phyloP scores from a whole-genome alignment of 352 stramenopile species.

The Pythium utonaiense region DNA sequence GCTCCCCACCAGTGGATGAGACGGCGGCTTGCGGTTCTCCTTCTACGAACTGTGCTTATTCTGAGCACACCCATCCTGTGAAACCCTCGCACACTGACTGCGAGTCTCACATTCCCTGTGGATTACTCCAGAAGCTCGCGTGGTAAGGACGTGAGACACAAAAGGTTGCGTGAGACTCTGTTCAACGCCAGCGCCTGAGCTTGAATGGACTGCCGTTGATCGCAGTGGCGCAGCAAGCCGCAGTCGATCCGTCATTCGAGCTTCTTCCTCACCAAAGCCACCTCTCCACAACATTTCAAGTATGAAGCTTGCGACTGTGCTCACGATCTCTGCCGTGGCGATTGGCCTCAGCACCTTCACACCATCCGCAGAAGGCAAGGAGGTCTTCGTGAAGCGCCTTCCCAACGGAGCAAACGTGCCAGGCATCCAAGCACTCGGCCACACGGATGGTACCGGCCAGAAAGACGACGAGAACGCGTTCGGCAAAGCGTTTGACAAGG shows the following conservation, averaged over 20 bases:
- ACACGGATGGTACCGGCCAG: slow-evolving; percentile 9
- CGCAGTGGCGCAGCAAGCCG: too few species aligned
- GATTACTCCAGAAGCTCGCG: too few species aligned
- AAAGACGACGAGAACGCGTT: slow-evolving; percentile 26
- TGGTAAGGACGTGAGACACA: too few species aligned
- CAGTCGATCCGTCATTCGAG: too few species aligned
- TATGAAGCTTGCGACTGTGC: background rate
- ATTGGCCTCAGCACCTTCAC: background rate
- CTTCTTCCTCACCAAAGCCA: too few species aligned
- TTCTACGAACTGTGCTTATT: background rate
- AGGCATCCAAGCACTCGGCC: slow-evolving; percentile 22
- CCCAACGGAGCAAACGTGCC: slow-evolving; percentile 28
- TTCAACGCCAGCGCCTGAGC: background rate
- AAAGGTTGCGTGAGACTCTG: background rate
- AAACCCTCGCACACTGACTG: background rate
- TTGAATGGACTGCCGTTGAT: too few species aligned
- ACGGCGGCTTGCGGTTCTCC: too few species aligned
- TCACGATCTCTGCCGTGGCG: background rate
- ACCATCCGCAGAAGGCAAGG: background rate
- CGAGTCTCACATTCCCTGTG: too few species aligned
- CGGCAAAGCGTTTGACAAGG: slow-evolving; percentile 28
- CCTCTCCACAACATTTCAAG: background rate
- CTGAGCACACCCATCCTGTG: background rate
- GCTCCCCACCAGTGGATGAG: too few species aligned
- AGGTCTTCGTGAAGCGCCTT: slow-evolving; percentile 19